Base-by-base conservation (phyloP, 2,329 filamentous ascomycete genomes). In the Fusarium burgessii region DNA sequence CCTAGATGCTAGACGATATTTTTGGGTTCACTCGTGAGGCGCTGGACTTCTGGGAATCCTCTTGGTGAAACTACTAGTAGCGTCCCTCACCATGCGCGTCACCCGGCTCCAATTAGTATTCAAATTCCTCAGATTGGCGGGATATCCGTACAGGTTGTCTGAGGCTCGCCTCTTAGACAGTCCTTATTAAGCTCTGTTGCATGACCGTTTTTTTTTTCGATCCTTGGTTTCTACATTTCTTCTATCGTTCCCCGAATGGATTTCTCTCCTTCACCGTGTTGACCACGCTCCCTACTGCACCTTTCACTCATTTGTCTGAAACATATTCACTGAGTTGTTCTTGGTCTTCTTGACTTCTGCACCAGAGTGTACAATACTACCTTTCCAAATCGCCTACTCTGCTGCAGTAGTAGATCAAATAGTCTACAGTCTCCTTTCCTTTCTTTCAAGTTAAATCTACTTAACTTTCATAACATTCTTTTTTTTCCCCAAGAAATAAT, bases 181-280 rank as follows among this genome's bases (percentile, higher is more conserved):
- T 41, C 46, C 45, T 62, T 70, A 67, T 70, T 70, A 63, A 57
- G 29, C 29, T 25, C 35, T 42, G 38, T 51, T 29, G 35, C 43
- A 35, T 49, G 45, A 54, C 50, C 50, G 35, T 57, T 56, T 59
- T 49, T 62, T 40, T 10, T 11, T 11, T 29, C 10, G 29, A 29
- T 46, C 33, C 38, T 5, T 27, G n/a, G 13, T 38, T 49, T 60
- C 14, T 49, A 20, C 20, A n/a, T 58, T 43, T 64, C 47, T 29
- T 60, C 57, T 23, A 42, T 41, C n/a, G 15, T 42, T 42, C 41
- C 55, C 55, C 35, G 29, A 52, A 42, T 38, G 36, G 25, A 66
- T 38, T 62, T 51, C 69, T 27, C 62, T 71, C 67, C n/a, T 67
- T 67, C 20, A 40, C 56, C 36, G 40, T 62, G 40, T 72, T 67